These are phyloP conservation scores for Lipomyces spencermartinsiae DNA, from an alignment of 805 yeast species.

Conservation along the genomic window DNA sequence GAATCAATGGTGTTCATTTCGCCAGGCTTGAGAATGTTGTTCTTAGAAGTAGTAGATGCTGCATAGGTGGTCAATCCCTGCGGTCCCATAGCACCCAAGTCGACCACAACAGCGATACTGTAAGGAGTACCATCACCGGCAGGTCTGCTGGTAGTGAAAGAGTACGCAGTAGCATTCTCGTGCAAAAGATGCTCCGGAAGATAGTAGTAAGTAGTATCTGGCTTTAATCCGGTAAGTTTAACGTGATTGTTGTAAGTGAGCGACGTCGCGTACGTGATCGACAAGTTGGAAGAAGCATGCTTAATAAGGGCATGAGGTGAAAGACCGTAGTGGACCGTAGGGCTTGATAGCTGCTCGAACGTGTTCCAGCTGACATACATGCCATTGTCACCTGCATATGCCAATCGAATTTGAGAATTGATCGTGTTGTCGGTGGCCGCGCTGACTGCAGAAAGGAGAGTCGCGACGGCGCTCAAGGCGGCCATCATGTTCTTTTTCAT, in stretches of 20 bases:
- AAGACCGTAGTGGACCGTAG: constrained; percentile 42
- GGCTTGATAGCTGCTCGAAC: constrained; percentile 32
- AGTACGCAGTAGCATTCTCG: constrained; percentile 24
- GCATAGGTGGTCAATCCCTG: constrained; percentile 17
- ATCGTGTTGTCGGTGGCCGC: constrained; percentile 1
- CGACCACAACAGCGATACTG: constrained; percentile 33
- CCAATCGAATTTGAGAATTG: constrained; percentile 26
- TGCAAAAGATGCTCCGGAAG: constrained; percentile 37
- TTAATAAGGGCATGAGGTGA: constrained; percentile 15
- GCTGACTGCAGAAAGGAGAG: neutral
- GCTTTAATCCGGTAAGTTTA: constrained; percentile 39
- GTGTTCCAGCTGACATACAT: constrained; percentile 45
- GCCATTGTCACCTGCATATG: constrained; percentile 40
- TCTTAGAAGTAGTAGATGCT: constrained; percentile 18
- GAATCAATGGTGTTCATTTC: constrained; percentile 36
- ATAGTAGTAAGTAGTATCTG: constrained; percentile 44
- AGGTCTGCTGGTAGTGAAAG: constrained; percentile 35
- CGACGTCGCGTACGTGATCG: constrained; percentile 40
- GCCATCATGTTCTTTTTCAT: neutral
- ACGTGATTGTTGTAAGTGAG: constrained; percentile 43
- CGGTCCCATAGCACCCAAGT: constrained; percentile 38
- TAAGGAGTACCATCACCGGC: constrained; percentile 36
- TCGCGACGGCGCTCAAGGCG: constrained; percentile 3
- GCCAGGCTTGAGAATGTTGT: constrained; percentile 15
- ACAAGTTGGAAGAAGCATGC: constrained; percentile 19